phyloP scores from a whole-genome alignment of 2,329 filamentous ascomycete genomes.

The Alternaria longipes region DNA sequence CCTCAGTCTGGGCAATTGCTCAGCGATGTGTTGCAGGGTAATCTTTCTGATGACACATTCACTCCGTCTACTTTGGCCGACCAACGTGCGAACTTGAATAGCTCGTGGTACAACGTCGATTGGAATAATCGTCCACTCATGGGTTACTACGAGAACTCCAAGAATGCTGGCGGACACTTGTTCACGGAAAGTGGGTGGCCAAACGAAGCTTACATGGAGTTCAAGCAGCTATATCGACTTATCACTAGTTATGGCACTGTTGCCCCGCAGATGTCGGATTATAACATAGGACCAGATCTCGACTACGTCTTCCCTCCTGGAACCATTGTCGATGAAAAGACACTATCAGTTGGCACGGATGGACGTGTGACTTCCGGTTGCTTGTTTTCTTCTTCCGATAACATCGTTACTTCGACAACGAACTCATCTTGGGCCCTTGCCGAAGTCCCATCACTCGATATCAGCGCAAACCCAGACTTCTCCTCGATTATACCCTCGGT shows the following conservation, averaged over 20 bases:
- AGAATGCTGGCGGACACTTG: conserved; percentile 45
- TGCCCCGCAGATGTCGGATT: conserved; percentile 65
- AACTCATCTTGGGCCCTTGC: conserved; percentile 57
- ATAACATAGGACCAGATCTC: conserved; percentile 64
- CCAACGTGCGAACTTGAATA: conserved; percentile 66
- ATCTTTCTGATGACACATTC: conserved; percentile 63
- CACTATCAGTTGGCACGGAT: conserved; percentile 47
- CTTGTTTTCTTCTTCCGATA: conserved; percentile 58
- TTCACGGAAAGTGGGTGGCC: conserved; percentile 71
- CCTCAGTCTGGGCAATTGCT: conserved; percentile 58
- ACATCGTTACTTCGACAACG: conserved; percentile 56
- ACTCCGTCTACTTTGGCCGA: conserved; percentile 59
- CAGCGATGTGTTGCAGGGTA: conserved; percentile 58
- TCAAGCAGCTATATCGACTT: conserved; percentile 63
- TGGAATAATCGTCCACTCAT: conserved; percentile 56
- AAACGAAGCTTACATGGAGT: conserved; percentile 66
- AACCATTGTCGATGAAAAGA: conserved; percentile 35
- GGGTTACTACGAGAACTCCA: conserved; percentile 62
- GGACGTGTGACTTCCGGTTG: conserved; percentile 63
- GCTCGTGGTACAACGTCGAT: conserved; percentile 63
- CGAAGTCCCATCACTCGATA: conserved; percentile 23
- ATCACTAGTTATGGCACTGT: conserved; percentile 65
- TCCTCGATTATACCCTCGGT: conserved; percentile 37
- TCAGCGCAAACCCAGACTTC: conserved; percentile 36
- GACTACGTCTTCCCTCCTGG: conserved; percentile 64